Evolutionary conservation across 306 rosid species (phyloP).

Genomic region (Styphnolobium japonicum): DNA sequence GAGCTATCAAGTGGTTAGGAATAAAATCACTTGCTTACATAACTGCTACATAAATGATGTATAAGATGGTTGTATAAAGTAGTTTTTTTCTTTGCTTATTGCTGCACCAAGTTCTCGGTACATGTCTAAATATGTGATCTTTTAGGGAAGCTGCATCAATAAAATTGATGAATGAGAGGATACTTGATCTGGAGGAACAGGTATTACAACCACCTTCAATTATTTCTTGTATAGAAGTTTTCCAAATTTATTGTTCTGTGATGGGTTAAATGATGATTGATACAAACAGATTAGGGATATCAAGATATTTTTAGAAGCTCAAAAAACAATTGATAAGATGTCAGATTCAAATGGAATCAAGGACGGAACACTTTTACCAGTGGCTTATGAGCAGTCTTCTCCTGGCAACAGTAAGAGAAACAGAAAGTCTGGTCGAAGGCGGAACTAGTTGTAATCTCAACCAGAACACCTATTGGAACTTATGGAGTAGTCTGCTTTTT

Average conservation of each 20-base stretch:
- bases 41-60: neutral
- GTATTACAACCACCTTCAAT: conserved; percentile 37
- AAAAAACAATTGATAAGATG: conserved; percentile 65
- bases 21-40: neutral
- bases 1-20: neutral
- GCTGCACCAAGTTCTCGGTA: neutral
- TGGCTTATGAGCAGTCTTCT: conserved; percentile 66
- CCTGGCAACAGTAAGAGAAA: conserved; percentile 50
- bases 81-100: neutral
- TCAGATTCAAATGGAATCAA: conserved; percentile 67
- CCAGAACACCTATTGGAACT: neutral
- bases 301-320: conserved; percentile 70
- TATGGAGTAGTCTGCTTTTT: neutral
- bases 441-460: conserved; percentile 43
- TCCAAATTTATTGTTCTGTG: conserved; percentile 5
- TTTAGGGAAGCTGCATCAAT: conserved; percentile 62
- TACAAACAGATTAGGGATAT: conserved; percentile 80
- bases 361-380: conserved; percentile 78
- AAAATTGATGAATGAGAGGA: conserved; percentile 51
- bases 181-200: conserved; percentile 90
- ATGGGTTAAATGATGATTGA: conserved; percentile 19
- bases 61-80: neutral
- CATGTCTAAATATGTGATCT: conserved; percentile 30
- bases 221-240: neutral
- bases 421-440: conserved; percentile 64